Percentiles rank a stretch among this genome's conserved stretches.
Conservation (phyloP, 2,329 filamentous ascomycete species). For the Venturia oleaginea region DNA sequence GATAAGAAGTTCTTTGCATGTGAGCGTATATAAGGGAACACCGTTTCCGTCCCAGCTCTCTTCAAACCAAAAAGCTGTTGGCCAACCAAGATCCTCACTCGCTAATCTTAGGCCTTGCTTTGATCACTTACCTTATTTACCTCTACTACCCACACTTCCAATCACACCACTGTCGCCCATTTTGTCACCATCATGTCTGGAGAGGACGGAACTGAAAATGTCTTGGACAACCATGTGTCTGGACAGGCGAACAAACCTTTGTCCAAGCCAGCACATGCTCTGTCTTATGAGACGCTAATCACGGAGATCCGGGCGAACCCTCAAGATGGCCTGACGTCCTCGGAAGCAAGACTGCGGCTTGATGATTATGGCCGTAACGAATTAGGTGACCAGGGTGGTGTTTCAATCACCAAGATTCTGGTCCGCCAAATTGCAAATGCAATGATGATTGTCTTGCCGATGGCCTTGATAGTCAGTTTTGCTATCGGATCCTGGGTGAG, state of each 20-base stretch:
- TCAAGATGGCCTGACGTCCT: conserved; percentile 9
- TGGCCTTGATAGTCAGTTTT: conserved; percentile 61
- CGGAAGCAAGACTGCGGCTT: conserved; percentile 3
- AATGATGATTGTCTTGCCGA: conserved; percentile 63
- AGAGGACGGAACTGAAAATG: conserved; percentile 12
- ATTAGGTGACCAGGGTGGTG: conserved; percentile 8
- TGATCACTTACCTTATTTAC: not conserved
- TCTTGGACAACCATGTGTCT: conserved; percentile 6
- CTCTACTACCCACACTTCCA: too few species aligned
- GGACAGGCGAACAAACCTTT: conserved; percentile 12
- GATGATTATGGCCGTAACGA: conserved; percentile 10
- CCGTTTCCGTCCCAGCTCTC: not conserved
- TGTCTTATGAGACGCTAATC: conserved; percentile 2
- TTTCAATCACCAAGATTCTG: conserved; percentile 47
- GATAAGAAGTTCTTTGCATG: not conserved
- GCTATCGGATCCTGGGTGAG: conserved; percentile 44
- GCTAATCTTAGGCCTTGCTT: not conserved
- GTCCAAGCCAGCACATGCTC: conserved; percentile 9
- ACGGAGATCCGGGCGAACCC: conserved; percentile 5
- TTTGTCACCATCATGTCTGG: not conserved
- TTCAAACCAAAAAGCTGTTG: not conserved
- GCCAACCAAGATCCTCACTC: not conserved
- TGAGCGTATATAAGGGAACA: not conserved
- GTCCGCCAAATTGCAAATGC: conserved; percentile 70
- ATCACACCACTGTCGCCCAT: not conserved